phyloP scores from a whole-genome alignment of 2,329 filamentous ascomycete species.

The Scopulariopsis brevicaulis region DNA sequence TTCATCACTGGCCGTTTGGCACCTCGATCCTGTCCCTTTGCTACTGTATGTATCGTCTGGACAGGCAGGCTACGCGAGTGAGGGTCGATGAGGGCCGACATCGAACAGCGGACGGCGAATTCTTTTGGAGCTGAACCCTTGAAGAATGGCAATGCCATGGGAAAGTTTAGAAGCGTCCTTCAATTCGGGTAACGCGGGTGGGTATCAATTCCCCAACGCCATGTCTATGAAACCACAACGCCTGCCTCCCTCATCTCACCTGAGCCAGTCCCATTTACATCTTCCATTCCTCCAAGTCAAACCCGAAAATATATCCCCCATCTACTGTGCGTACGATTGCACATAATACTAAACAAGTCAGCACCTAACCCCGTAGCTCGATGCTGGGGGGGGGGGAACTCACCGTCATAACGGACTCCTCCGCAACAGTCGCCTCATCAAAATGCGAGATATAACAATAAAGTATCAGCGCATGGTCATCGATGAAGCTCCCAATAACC shows the following conservation, averaged over 20 bases:
- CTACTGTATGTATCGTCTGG: no score
- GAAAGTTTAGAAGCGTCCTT: not conserved
- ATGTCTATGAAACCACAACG: not conserved
- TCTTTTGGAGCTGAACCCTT: no score
- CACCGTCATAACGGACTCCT: constrained; percentile 69
- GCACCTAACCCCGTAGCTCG: not conserved
- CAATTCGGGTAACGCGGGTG: not conserved
- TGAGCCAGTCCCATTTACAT: not conserved
- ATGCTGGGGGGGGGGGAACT: constrained; percentile 15
- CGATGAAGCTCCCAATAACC: constrained; percentile 83
- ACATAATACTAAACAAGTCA: constrained; percentile 24
- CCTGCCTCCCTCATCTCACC: not conserved
- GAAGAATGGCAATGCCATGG: no score
- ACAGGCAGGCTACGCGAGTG: no score
- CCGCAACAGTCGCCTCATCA: constrained; percentile 46
- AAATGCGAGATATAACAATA: constrained; percentile 71
- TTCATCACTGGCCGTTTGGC: no score
- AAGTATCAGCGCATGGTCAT: constrained; percentile 69
- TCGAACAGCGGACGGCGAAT: no score
- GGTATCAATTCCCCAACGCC: not conserved
- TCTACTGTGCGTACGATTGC: constrained; percentile 25
- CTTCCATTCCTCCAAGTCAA: not conserved
- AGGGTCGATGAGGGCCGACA: no score
- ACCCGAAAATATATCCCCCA: not conserved
- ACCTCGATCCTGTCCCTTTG: no score